Percentiles rank a stretch among this genome's conserved stretches.
phyloP scores from a whole-genome alignment of 108 stramenopile genomes.

The Epipyxis sp. region DNA sequence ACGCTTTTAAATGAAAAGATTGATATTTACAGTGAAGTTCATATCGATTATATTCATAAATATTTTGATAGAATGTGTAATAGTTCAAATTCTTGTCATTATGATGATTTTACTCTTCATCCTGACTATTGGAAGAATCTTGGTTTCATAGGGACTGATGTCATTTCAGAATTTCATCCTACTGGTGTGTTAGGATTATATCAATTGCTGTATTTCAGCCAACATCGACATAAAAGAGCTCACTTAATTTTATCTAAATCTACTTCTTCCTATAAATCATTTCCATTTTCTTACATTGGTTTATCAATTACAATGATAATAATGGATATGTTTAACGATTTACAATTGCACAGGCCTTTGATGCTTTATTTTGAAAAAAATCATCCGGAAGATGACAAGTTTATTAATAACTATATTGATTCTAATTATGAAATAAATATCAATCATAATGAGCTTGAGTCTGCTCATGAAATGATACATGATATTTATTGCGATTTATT shows the following conservation, averaged over 20 bases:
- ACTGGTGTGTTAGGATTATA: background rate
- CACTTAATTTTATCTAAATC: background rate
- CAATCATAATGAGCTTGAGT: no score
- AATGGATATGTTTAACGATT: background rate
- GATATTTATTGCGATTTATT: no score
- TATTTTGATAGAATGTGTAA: background rate
- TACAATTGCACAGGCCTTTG: background rate
- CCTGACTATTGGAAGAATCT: background rate
- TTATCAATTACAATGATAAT: background rate
- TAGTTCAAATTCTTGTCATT: background rate
- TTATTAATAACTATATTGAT: no score
- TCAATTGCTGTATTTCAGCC: background rate
- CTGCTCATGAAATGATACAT: no score
- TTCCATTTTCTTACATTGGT: background rate
- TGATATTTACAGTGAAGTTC: background rate
- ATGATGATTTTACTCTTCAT: background rate
- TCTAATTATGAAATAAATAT: no score
- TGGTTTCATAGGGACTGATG: background rate
- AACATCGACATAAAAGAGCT: background rate
- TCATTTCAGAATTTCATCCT: background rate
- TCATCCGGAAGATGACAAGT: background rate
- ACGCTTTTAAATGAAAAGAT: background rate
- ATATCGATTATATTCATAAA: background rate
- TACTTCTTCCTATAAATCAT: background rate
- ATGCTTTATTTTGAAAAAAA: background rate